Evolutionary conservation across 1,284 basidiomycete species (phyloP), one percentile per base, ranked within the genome.

Genomic region (Pseudozyma hubeiensis): DNA sequence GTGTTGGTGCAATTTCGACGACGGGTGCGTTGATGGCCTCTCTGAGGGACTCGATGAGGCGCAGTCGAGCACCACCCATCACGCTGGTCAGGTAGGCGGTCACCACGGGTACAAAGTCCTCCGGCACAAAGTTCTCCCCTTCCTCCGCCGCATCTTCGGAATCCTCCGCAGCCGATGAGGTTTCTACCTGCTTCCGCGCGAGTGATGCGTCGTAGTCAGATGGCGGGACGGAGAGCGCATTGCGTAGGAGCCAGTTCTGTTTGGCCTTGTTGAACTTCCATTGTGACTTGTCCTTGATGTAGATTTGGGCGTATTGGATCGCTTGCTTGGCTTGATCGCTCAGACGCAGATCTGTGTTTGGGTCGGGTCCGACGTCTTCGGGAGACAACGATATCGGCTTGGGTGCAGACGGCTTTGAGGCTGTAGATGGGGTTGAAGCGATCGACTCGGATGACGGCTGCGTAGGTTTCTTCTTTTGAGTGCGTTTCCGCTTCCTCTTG

Each of bases 211-310:
- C 66, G 33, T 74, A 74, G 63, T 74, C 66, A 33, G 66, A 54
- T 1, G 71, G 71, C 3, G 62, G 66, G 8, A 69, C 56, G 13
- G 71, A 62, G 3, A 77, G 70, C 5, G 64, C 70, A 31, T 77
- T 67, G 10, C 75, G 56, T 17, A 77, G 19, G 3, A 77, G 75
- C 75, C 75, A 77, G 39, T 74, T 77, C 33, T 77, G 75, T 41
- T 70, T 69, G 30, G 71, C 66, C 47, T 77, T 77, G 63, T 73
- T 67, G 62, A 77, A 77, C 45, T 77, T 77, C 75, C 75, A 77
- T 19, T 57, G 52, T n/a, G 64, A 39, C 43, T 60, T 60, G 46
- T 73, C 66, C 41, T 54, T 54, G 37, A 49, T 57, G 49, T 68
- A 77, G 19, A 57, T 13, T 44, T 70, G 66, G 5, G 75, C 75